These are phyloP conservation scores for Fraxinus latifolia DNA, from an alignment of 305 asterid species.

Conservation along the genomic window DNA sequence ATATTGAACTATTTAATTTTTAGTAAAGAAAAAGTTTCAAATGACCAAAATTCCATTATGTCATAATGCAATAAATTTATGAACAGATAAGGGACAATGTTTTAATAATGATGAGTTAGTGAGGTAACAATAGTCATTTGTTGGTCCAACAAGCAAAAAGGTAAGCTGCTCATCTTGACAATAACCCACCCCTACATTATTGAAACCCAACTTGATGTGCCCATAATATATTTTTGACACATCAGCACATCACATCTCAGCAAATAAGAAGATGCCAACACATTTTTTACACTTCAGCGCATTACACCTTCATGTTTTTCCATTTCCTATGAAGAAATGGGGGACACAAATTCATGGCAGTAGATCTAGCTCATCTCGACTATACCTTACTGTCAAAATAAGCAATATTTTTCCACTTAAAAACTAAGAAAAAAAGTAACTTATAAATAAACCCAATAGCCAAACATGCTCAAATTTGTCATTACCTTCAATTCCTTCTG, in stretches of 20 bases:
- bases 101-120: not conserved
- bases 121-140: not conserved
- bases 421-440: not conserved
- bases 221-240: not conserved
- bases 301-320: not conserved
- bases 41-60: not conserved
- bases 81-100: not conserved
- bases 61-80: not conserved
- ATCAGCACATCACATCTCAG: not conserved
- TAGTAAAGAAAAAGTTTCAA: not conserved
- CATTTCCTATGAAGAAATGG: not conserved
- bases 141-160: not conserved
- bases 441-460: not conserved
- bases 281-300: not conserved
- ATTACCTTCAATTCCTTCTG: slow-evolving; percentile 39
- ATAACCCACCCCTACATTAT: not conserved
- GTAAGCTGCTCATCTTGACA: not conserved
- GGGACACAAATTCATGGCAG: not conserved
- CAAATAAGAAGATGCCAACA: not conserved
- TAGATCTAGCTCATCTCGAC: not conserved
- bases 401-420: not conserved
- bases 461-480: not conserved
- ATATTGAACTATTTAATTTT: not conserved
- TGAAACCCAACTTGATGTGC: not conserved
- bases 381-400: not conserved